Conservation (phyloP, 2,329 filamentous ascomycete species). For the Saccharata proteae region DNA sequence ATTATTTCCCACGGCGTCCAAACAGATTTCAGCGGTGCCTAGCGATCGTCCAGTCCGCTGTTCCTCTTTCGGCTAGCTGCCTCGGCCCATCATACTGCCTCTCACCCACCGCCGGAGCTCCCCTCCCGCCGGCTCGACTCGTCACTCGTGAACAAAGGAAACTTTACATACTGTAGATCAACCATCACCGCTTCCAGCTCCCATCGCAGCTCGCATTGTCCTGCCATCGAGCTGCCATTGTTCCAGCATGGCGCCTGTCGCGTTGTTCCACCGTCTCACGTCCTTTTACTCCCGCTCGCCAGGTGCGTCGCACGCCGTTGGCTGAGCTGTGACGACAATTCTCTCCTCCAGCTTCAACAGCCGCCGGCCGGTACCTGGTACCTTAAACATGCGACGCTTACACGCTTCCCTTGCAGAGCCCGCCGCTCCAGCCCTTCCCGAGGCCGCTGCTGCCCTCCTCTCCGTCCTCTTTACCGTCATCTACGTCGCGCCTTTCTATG, state of each 20-base stretch:
- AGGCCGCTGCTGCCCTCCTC: conserved; percentile 22
- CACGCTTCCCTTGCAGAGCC: conserved; percentile 2
- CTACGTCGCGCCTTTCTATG: conserved; percentile 87
- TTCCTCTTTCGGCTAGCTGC: no score
- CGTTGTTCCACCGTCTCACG: conserved; percentile 22
- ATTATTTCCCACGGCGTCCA: no score
- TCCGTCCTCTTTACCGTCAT: conserved; percentile 64
- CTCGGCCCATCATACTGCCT: no score
- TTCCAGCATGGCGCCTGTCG: conserved; percentile 22
- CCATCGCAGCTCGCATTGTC: conserved; percentile 7
- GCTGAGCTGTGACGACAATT: conserved; percentile 13
- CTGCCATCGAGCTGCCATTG: conserved; percentile 11
- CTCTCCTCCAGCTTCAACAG: conserved; percentile 3
- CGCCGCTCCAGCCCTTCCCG: conserved; percentile 23
- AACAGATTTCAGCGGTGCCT: no score
- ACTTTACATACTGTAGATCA: no score
- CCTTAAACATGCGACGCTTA: neutral
- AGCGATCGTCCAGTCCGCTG: no score
- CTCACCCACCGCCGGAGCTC: no score
- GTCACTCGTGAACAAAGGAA: no score
- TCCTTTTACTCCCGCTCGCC: conserved; percentile 19
- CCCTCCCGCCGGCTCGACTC: no score
- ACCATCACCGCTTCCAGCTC: no score
- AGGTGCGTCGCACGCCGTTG: conserved; percentile 25
- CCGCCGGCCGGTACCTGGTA: neutral